A percentile compares a stretch with the other conserved stretches of the same genome.
These are phyloP conservation scores for Penicillium pulvis DNA, from an alignment of 495 filamentous ascomycete species.

Conservation along the genomic window DNA sequence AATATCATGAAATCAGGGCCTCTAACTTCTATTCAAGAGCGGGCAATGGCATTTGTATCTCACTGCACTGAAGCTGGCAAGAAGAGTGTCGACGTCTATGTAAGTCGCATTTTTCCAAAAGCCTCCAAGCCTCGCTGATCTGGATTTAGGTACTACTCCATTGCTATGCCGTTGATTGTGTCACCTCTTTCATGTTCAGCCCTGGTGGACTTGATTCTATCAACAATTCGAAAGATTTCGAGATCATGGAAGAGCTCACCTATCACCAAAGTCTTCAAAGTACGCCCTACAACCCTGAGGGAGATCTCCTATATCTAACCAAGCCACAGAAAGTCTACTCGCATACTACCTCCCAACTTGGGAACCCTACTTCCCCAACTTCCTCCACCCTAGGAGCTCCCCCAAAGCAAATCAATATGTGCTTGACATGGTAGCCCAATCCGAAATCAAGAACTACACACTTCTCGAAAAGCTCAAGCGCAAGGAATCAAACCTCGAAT, in stretches of 20 bases:
- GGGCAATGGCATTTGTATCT: conserved; percentile 53
- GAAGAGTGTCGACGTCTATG: conserved; percentile 58
- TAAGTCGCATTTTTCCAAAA: conserved; percentile 27
- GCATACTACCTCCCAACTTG: conserved; percentile 33
- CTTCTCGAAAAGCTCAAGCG: conserved; percentile 38
- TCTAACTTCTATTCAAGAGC: conserved; percentile 54
- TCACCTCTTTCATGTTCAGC: conserved; percentile 65
- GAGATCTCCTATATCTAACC: conserved; percentile 36
- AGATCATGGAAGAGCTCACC: conserved; percentile 65
- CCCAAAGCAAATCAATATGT: conserved; percentile 37
- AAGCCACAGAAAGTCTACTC: conserved; percentile 28
- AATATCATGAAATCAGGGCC: conserved; percentile 58
- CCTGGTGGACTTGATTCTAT: conserved; percentile 62
- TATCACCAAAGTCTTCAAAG: conserved; percentile 66
- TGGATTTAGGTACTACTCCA: conserved; percentile 43
- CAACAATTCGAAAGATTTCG: conserved; percentile 47
- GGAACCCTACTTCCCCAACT: conserved; percentile 30
- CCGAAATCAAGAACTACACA: conserved; percentile 25
- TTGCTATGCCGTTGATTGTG: conserved; percentile 67
- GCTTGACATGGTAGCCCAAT: conserved; percentile 26
- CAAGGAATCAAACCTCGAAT: conserved; percentile 28
- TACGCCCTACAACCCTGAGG: conserved; percentile 24
- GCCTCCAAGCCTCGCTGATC: background rate
- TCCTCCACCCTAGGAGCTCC: conserved; percentile 29
- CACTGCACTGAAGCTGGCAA: conserved; percentile 44